These are phyloP conservation scores for Carex sylvatica DNA, from an alignment of 202 grass and related monocot species.

Conservation along the genomic window DNA sequence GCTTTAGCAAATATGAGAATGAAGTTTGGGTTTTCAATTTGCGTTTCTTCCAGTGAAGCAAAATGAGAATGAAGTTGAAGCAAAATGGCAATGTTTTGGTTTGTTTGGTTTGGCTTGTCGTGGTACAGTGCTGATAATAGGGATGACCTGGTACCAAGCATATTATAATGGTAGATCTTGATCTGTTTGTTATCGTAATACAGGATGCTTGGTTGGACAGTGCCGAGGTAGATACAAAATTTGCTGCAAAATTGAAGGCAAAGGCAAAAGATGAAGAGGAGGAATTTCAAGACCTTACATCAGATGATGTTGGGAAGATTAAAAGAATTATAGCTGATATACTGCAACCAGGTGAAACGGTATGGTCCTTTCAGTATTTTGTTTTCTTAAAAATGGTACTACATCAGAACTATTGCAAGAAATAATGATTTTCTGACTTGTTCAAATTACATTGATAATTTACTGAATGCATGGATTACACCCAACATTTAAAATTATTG, in stretches of 20 bases:
- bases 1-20: neutral
- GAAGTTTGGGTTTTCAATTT: neutral
- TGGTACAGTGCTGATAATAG: neutral
- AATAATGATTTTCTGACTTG: neutral
- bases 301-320: slow-evolving; percentile 83
- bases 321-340: slow-evolving; percentile 84
- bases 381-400: neutral
- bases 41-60: neutral
- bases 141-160: neutral
- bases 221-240: slow-evolving; percentile 55
- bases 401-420: neutral
- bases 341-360: slow-evolving; percentile 90
- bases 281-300: slow-evolving; percentile 72
- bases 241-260: slow-evolving; percentile 43
- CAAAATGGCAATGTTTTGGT: neutral
- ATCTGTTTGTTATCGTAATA: slow-evolving; percentile 20
- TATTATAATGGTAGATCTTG: neutral
- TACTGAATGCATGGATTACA: neutral
- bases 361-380: slow-evolving; percentile 32
- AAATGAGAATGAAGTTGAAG: neutral
- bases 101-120: neutral
- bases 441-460: neutral
- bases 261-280: slow-evolving; percentile 48
- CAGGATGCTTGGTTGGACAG: slow-evolving; percentile 95
- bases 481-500: neutral